Percentiles rank a stretch among this genome's conserved stretches.
Evolutionary conservation across 768 basidiomycete genomes (phyloP).

Genomic region (Pleurotus tuoliensis): DNA sequence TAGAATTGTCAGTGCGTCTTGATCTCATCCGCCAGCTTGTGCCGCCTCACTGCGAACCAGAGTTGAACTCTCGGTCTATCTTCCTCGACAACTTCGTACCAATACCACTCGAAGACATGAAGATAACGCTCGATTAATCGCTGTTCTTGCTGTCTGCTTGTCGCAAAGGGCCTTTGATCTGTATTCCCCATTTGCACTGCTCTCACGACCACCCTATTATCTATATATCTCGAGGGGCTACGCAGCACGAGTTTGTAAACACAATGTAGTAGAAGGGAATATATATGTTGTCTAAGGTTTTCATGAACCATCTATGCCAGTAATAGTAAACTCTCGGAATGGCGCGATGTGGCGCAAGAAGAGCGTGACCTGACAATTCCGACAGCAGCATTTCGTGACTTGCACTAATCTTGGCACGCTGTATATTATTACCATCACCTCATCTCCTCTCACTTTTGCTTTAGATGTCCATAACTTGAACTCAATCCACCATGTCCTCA

Average conservation of each 20-base stretch:
- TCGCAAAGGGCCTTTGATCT: neutral
- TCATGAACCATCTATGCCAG: neutral
- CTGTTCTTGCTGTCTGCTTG: slow-evolving; percentile 9
- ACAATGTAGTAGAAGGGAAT: slow-evolving; percentile 6
- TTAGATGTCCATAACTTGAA: slow-evolving; percentile 6
- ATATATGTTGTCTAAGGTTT: neutral
- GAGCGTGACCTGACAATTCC: slow-evolving; percentile 18
- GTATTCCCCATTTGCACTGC: slow-evolving; percentile 4
- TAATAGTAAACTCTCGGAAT: slow-evolving; percentile 18
- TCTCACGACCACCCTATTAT: neutral
- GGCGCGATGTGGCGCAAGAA: slow-evolving; percentile 43
- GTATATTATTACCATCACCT: slow-evolving; percentile 11
- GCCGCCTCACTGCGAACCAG: slow-evolving; percentile 84
- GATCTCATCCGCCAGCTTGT: slow-evolving; percentile 92
- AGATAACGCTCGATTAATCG: slow-evolving; percentile 86
- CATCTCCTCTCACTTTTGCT: slow-evolving; percentile 8
- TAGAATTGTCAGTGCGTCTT: slow-evolving; percentile 95
- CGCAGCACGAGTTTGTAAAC: slow-evolving; percentile 8
- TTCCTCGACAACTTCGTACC: slow-evolving; percentile 90
- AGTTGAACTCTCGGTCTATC: slow-evolving; percentile 83
- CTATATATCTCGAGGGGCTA: neutral
- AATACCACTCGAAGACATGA: slow-evolving; percentile 94
- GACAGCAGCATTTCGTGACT: slow-evolving; percentile 5
- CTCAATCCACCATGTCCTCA: slow-evolving; percentile 19
- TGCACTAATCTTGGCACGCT: neutral